Percentiles rank a stretch among this genome's conserved stretches.
Conservation (phyloP, 2,329 filamentous ascomycete genomes). For the Botryotinia globosa region DNA sequence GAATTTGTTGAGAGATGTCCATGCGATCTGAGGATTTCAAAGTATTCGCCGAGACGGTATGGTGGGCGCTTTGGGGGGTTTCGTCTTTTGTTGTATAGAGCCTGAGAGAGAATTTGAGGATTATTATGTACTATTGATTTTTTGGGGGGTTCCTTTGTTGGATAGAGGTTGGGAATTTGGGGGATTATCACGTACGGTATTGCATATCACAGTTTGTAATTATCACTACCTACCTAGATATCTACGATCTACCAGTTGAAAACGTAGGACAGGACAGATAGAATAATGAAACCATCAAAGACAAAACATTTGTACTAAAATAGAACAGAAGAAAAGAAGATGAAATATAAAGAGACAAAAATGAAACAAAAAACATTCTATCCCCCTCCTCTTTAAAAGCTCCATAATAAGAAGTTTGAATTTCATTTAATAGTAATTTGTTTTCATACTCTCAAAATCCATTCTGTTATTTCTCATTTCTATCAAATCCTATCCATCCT, state of each 20-base stretch:
- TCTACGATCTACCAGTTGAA: not conserved
- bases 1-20: accelerated
- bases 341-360: not conserved
- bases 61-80: not conserved
- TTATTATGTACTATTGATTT: too few species aligned
- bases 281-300: not conserved
- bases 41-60: not conserved
- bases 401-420: too few species aligned
- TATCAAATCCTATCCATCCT: too few species aligned
- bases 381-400: too few species aligned
- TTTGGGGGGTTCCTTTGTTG: not conserved
- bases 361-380: too few species aligned
- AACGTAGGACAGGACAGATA: not conserved
- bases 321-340: not conserved
- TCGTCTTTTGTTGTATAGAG: not conserved
- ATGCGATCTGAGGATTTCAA: accelerated
- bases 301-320: not conserved
- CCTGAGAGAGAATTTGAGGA: not conserved
- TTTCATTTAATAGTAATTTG: too few species aligned
- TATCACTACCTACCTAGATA: not conserved
- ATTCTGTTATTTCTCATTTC: too few species aligned
- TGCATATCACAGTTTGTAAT: not conserved
- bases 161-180: not conserved
- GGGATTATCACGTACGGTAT: not conserved
- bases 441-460: too few species aligned